Conservation (phyloP, 352 stramenopile species). For the Globisporangium uncinulatum region DNA sequence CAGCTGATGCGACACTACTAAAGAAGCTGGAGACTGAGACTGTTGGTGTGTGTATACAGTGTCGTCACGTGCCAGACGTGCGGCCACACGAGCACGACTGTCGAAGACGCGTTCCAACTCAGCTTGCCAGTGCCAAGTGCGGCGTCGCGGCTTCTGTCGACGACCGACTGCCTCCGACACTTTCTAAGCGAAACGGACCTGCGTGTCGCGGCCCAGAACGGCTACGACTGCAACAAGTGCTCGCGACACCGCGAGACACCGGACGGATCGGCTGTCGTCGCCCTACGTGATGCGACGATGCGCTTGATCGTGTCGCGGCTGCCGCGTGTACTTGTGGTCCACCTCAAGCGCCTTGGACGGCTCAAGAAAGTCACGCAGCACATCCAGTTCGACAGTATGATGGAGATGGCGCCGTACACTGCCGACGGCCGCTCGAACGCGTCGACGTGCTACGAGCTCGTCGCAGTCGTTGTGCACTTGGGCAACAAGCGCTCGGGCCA, state of each 20-base stretch:
- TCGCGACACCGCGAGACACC: constrained; percentile 29
- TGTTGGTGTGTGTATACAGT: constrained; percentile 9
- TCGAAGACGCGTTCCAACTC: constrained; percentile 58
- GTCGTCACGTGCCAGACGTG: constrained; percentile 42
- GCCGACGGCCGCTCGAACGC: constrained; percentile 15
- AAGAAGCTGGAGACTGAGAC: neutral
- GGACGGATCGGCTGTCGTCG: constrained; percentile 7
- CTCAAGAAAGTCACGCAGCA: constrained; percentile 62
- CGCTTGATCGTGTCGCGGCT: constrained; percentile 41
- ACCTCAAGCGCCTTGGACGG: constrained; percentile 57
- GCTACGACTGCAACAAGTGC: constrained; percentile 67
- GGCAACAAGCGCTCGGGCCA: constrained; percentile 65
- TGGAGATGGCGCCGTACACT: constrained; percentile 46
- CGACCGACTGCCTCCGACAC: constrained; percentile 39
- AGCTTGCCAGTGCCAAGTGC: constrained; percentile 45
- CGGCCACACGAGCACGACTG: constrained; percentile 40
- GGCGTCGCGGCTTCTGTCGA: constrained; percentile 14
- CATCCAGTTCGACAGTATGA: constrained; percentile 45
- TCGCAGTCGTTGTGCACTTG: constrained; percentile 68
- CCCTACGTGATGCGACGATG: constrained; percentile 50
- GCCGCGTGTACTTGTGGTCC: constrained; percentile 54
- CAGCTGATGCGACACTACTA: no score
- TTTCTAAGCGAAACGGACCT: constrained; percentile 49
- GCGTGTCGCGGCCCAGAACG: constrained; percentile 44
- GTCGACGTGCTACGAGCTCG: constrained; percentile 46